Base-by-base conservation (phyloP, 2,329 filamentous ascomycete genomes). In the Colletotrichum liaoningense region DNA sequence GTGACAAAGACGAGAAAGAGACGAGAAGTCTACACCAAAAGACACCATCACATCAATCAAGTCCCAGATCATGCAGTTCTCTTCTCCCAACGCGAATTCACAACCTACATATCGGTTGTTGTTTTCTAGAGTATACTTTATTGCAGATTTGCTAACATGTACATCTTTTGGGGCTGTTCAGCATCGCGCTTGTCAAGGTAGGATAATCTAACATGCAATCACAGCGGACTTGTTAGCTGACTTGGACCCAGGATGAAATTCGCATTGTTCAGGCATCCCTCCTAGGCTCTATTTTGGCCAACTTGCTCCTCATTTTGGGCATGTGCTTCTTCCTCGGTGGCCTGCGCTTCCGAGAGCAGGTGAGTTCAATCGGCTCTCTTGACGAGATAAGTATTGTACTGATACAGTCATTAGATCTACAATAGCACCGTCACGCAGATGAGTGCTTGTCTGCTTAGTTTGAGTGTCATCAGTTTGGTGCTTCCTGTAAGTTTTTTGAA, bases 381-480 rank as follows among this genome's bases (percentile, higher is more conserved):
- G 12, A 64, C 30, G 6, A 26, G 38, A 16, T 26, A 62, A 19
- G 12, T 35, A 59, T 14, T 16, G 24, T 52, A 42, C 46, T 57
- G 54, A 30, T 14, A 38, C 30, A 12, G 16, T 33, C 26, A 1
- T 30, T 67, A 93, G 90, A 92, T 98, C 75, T 98, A 98, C 85
- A 98, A 98, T 84, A 97, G 92, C 83, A 98, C 94, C 26, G 94
- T 98, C 72, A 98, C 95, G 1, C 95, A 98, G 81, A 98, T 98
- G 94, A 98, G 95, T 81, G 95, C 95, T 64, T 97, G 95, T 84
- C 87, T 98, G 77, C 89, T 98, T 77, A 97, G 94, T 86, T 83
- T 98, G 82, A 95, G 94, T 79, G 95, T 97, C 74, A 95, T 94
- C 83, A 98, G 95, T 85, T 87, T 98, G 26, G 89, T 98, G 30